These are phyloP conservation scores for Apostasia shenzhenica DNA, from an alignment of 106 monocot genomes.

Conservation along the genomic window DNA sequence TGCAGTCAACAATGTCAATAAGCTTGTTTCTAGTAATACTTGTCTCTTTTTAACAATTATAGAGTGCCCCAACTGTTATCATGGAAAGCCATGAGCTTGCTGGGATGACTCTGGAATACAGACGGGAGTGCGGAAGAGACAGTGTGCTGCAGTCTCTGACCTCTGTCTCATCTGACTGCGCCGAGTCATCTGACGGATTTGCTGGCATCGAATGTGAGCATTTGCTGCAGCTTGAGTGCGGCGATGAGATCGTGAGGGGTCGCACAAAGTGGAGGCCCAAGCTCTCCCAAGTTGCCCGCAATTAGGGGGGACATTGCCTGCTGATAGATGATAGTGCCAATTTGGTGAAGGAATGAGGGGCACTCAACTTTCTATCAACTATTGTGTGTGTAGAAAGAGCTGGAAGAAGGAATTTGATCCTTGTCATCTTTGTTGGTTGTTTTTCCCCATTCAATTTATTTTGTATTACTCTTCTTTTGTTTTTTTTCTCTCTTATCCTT, in stretches of 20 bases:
- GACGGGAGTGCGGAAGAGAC: constrained; percentile 81
- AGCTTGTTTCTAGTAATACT: not conserved
- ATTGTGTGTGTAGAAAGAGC: no score
- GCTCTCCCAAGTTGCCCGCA: constrained; percentile 4
- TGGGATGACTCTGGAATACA: constrained; percentile 52
- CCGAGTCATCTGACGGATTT: not conserved
- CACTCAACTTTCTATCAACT: no score
- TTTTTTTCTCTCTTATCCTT: no score
- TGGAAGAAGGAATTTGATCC: no score
- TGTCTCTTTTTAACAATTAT: not conserved
- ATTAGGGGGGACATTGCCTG: not conserved
- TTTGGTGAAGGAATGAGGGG: no score
- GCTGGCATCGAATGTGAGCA: constrained; percentile 49
- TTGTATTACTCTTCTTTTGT: no score
- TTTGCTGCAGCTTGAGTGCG: constrained; percentile 60
- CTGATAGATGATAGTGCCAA: no score
- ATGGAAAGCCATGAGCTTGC: constrained; percentile 54
- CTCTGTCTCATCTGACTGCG: constrained; percentile 32
- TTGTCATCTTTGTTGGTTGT: no score
- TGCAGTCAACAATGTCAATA: no score
- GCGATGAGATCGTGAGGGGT: constrained; percentile 64
- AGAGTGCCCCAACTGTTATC: constrained; percentile 62
- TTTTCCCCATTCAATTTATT: no score
- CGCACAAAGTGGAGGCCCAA: constrained; percentile 78
- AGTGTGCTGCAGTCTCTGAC: constrained; percentile 74